Conservation (phyloP, 1,284 basidiomycete genomes). For the Ustilago sp. region DNA sequence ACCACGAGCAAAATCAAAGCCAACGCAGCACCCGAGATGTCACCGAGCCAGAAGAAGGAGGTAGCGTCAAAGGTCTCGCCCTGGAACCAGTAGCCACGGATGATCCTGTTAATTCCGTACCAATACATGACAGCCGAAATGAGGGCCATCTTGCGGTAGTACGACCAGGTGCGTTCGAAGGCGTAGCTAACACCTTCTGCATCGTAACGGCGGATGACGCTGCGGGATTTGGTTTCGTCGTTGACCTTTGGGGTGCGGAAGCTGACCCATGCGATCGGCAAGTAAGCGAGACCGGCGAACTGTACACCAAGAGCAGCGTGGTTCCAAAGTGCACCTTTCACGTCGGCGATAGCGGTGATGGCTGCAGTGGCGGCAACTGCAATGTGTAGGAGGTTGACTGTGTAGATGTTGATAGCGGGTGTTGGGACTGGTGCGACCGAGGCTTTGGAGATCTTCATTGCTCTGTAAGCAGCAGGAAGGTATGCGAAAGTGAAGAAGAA, state of each 20-base stretch:
- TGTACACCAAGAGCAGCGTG: constrained; percentile 35
- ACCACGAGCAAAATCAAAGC: constrained; percentile 31
- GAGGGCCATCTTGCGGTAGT: constrained; percentile 52
- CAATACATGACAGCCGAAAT: constrained; percentile 52
- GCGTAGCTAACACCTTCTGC: constrained; percentile 53
- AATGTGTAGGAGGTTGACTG: constrained; percentile 38
- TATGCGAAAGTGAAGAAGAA: constrained; percentile 33
- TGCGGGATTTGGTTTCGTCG: constrained; percentile 32
- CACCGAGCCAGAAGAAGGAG: constrained; percentile 46
- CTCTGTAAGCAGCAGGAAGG: constrained; percentile 33
- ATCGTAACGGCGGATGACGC: constrained; percentile 40
- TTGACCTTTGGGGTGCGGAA: constrained; percentile 47
- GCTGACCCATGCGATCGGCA: constrained; percentile 42
- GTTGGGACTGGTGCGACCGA: constrained; percentile 46
- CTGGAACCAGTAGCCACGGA: constrained; percentile 25
- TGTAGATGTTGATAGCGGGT: constrained; percentile 43
- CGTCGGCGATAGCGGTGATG: constrained; percentile 23
- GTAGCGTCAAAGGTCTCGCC: constrained; percentile 33
- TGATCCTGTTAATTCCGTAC: constrained; percentile 52
- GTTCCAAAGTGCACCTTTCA: constrained; percentile 23
- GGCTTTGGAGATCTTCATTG: constrained; percentile 36
- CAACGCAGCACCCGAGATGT: constrained; percentile 26
- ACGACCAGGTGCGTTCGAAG: constrained; percentile 57
- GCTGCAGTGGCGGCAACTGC: constrained; percentile 17
- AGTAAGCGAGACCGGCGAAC: constrained; percentile 33